Conservation (phyloP, 306 rosid genomes). For the Cucurbita ficifolia region DNA sequence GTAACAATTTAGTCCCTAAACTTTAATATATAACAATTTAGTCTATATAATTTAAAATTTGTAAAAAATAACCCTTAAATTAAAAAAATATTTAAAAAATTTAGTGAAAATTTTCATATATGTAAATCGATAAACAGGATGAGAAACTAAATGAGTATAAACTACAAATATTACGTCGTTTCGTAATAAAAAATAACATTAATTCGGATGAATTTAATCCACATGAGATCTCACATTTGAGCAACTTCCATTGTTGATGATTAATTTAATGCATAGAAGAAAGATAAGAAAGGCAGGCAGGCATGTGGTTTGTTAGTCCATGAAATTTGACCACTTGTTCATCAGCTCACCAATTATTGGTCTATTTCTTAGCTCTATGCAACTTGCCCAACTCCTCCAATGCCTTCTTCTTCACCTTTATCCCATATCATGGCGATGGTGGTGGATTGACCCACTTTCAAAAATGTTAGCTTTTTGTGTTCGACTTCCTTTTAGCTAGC, state of each 20-base stretch:
- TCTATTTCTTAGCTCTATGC: neutral
- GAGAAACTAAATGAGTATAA: no score
- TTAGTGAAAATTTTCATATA: no score
- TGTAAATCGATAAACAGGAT: no score
- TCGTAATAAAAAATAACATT: no score
- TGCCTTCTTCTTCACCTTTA: neutral
- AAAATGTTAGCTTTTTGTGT: neutral
- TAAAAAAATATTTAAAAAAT: no score
- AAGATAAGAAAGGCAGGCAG: neutral
- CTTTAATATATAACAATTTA: no score
- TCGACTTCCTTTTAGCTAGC: neutral
- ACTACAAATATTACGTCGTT: no score
- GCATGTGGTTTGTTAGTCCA: constrained; percentile 7
- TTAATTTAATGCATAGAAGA: neutral
- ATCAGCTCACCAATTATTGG: neutral
- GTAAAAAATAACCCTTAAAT: no score
- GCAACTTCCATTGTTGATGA: neutral
- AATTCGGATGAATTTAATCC: no score
- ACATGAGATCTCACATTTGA: no score
- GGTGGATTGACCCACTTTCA: neutral
- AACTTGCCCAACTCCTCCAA: neutral
- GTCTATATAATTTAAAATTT: no score
- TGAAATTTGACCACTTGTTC: neutral
- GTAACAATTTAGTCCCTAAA: no score
- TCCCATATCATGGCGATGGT: neutral